Percentiles rank a stretch among this genome's conserved stretches.
Evolutionary conservation across 2,329 filamentous ascomycete genomes (phyloP).

Genomic region (Alternaria ethzedia): DNA sequence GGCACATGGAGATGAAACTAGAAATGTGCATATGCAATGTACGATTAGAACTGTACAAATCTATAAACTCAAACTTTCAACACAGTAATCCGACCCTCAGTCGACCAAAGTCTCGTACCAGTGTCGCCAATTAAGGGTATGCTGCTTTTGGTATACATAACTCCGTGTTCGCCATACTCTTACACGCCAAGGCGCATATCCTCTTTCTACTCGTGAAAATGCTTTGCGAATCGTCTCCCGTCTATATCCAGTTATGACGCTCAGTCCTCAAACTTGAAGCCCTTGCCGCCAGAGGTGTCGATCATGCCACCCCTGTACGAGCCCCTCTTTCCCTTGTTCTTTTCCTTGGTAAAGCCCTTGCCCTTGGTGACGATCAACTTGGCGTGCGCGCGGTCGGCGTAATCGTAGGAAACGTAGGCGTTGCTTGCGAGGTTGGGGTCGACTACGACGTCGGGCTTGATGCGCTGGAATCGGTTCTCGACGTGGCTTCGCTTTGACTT

Average conservation of each 20-base stretch:
- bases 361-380: constrained; percentile 90
- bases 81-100: neutral
- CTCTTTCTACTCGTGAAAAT: neutral
- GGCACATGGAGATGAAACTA: neutral
- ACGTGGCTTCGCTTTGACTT: constrained; percentile 43
- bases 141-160: constrained; percentile 26
- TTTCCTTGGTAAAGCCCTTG: constrained; percentile 99
- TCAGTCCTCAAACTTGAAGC: constrained; percentile 92
- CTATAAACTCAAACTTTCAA: neutral
- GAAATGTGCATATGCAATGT: neutral
- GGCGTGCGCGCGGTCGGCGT: constrained; percentile 85
- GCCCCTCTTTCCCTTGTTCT: constrained; percentile 86
- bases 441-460: constrained; percentile 71
- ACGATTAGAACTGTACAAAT: constrained; percentile 1
- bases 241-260: neutral
- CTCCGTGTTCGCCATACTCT: constrained; percentile 10
- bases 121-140: constrained; percentile 23
- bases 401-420: constrained; percentile 81
- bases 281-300: constrained; percentile 80
- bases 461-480: constrained; percentile 74
- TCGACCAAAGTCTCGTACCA: neutral
- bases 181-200: neutral
- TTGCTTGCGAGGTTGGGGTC: constrained; percentile 77
- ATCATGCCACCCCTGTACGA: constrained; percentile 89
- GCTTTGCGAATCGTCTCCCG: neutral